A percentile compares a stretch with the other conserved stretches of the same genome.
Evolutionary conservation across 305 asterid genomes (phyloP).

Genomic region (Fraxinus dipetala): DNA sequence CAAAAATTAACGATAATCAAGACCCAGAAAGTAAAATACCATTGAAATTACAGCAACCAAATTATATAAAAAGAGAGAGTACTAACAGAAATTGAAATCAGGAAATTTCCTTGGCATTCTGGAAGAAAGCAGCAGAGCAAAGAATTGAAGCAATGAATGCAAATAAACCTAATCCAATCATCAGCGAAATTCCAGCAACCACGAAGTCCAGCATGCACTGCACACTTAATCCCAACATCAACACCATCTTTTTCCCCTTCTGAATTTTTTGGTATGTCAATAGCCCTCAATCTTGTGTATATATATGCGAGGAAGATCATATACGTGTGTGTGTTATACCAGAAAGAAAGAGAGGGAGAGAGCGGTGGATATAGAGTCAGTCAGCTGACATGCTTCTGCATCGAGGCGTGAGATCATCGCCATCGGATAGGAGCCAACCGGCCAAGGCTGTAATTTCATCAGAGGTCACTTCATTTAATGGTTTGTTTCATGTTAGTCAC

Average conservation of each 20-base stretch:
- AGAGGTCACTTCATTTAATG: neutral
- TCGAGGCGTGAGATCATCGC: conserved; percentile 13
- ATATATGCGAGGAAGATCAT: neutral
- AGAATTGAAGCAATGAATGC: conserved; percentile 74
- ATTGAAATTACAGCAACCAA: neutral
- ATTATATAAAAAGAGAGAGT: neutral
- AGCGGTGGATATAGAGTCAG: conserved; percentile 30
- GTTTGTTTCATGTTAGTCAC: neutral
- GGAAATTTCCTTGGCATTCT: conserved; percentile 71
- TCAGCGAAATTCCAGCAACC: conserved; percentile 79
- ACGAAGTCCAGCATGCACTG: conserved; percentile 71
- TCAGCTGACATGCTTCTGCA: conserved; percentile 32
- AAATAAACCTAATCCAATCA: conserved; percentile 75
- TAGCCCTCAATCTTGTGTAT: neutral
- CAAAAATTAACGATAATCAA: neutral
- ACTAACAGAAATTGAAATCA: conserved; percentile 35
- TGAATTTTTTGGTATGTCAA: neutral
- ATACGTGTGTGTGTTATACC: neutral
- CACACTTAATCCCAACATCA: conserved; percentile 57
- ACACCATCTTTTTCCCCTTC: conserved; percentile 20
- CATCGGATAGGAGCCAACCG: conserved; percentile 13
- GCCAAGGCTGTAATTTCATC: neutral
- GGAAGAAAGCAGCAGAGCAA: conserved; percentile 81
- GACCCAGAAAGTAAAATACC: neutral
- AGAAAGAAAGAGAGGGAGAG: conserved; percentile 33